Conservation (phyloP, 192 early-diverging fungal species). For the Endogone sp. region DNA sequence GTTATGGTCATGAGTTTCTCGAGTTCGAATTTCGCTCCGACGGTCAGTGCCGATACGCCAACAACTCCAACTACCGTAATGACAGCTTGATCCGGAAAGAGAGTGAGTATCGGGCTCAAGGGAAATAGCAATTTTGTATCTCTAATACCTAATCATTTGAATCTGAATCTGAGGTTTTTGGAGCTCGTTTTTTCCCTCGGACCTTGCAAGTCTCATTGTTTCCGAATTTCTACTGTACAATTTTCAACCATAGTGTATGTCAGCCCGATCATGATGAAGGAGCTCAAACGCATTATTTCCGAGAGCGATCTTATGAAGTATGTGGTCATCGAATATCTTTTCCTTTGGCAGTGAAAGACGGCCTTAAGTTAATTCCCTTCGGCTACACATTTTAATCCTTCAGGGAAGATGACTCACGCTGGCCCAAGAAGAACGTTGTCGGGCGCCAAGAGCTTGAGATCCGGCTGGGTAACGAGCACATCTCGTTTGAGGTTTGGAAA, state of each 20-base stretch:
- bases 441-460: constrained; percentile 96
- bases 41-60: constrained; percentile 91
- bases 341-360: too few species aligned
- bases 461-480: constrained; percentile 81
- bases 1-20: constrained; percentile 98
- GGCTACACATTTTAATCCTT: constrained; percentile 3
- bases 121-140: neutral
- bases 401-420: constrained; percentile 86
- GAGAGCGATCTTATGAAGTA: constrained; percentile 92
- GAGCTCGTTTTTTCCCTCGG: neutral
- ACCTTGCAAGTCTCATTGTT: too few species aligned
- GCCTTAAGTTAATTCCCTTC: constrained; percentile 1
- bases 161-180: neutral
- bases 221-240: too few species aligned
- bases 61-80: constrained; percentile 97
- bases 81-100: constrained; percentile 95
- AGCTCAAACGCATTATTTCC: constrained; percentile 83
- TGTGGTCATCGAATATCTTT: too few species aligned
- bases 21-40: constrained; percentile 92
- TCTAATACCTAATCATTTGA: neutral
- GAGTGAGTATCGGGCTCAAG: constrained; percentile 40
- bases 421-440: constrained; percentile 87
- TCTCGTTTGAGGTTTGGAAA: constrained; percentile 81
- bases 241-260: constrained; percentile 56
- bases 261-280: constrained; percentile 73